Evolutionary conservation across 2,329 filamentous ascomycete genomes (phyloP).

Genomic region (Pseudofabraea citricarpa): DNA sequence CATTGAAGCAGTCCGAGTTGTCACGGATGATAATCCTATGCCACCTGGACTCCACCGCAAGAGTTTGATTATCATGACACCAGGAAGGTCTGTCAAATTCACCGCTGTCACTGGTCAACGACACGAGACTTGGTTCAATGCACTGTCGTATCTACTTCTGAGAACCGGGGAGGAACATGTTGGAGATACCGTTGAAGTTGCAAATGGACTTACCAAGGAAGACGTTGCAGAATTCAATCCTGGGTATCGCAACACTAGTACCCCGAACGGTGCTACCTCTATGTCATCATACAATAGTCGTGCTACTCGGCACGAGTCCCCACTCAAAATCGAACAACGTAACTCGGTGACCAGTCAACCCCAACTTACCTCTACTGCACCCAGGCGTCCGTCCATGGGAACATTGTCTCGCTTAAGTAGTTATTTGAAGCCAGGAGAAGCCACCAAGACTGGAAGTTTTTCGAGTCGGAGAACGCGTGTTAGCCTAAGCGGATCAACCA

Average conservation of each 20-base stretch:
- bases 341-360: constrained; percentile 19
- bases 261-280: constrained; percentile 55
- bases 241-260: constrained; percentile 37
- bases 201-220: constrained; percentile 51
- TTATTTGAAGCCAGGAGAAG: constrained; percentile 43
- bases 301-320: constrained; percentile 62
- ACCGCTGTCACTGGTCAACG: constrained; percentile 90
- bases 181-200: constrained; percentile 52
- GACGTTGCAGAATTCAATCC: constrained; percentile 82
- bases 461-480: constrained; percentile 50
- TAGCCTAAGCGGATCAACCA: constrained; percentile 31
- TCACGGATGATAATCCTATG: constrained; percentile 91
- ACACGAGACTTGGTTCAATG: constrained; percentile 98
- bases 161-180: constrained; percentile 63
- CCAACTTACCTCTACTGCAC: constrained; percentile 13
- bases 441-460: constrained; percentile 39
- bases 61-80: constrained; percentile 85
- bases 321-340: constrained; percentile 34
- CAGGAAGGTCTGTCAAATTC: constrained; percentile 85
- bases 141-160: constrained; percentile 85
- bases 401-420: constrained; percentile 56
- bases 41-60: constrained; percentile 92
- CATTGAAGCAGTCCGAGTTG: constrained; percentile 88
- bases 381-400: constrained; percentile 29
- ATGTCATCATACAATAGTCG: constrained; percentile 78